Conservation (phyloP, 768 basidiomycete species). For the Phaeotremella fagi region DNA sequence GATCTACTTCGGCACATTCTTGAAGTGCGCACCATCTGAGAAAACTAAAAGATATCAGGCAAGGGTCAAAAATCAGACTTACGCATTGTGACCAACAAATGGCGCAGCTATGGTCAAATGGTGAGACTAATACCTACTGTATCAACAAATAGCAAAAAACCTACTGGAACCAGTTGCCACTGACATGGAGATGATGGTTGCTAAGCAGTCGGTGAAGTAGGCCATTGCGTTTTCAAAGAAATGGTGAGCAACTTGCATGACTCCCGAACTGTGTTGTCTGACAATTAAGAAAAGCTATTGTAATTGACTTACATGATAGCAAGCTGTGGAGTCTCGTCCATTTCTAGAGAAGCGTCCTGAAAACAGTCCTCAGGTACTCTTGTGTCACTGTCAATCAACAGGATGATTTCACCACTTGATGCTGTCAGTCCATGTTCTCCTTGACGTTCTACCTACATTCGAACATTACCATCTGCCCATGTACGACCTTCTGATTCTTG, state of each 20-base stretch:
- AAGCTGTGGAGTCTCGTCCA: not conserved
- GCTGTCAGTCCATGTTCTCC: not conserved
- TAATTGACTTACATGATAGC: slow-evolving; percentile 12
- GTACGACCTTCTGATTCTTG: slow-evolving; percentile 63
- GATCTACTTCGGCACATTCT: slow-evolving; percentile 69
- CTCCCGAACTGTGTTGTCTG: slow-evolving; percentile 49
- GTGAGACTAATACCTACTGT: not conserved
- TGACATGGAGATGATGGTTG: slow-evolving; percentile 50
- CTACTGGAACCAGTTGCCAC: slow-evolving; percentile 39
- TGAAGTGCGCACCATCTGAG: slow-evolving; percentile 84
- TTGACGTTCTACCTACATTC: slow-evolving; percentile 52
- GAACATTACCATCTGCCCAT: slow-evolving; percentile 64
- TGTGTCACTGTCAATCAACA: slow-evolving; percentile 77
- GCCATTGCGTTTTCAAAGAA: slow-evolving; percentile 88
- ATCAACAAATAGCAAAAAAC: not conserved
- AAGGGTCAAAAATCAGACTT: too few species aligned
- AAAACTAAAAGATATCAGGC: too few species aligned
- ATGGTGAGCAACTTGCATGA: slow-evolving; percentile 44
- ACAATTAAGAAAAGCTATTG: not conserved
- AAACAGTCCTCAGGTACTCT: slow-evolving; percentile 81
- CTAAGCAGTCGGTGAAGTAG: slow-evolving; percentile 81
- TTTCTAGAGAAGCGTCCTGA: slow-evolving; percentile 66
- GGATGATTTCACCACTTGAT: slow-evolving; percentile 53
- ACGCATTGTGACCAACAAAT: slow-evolving; percentile 53
- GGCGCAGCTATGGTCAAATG: slow-evolving; percentile 1